Conservation (phyloP, 2,329 filamentous ascomycete species). For the Beauveria rudraprayagi region DNA sequence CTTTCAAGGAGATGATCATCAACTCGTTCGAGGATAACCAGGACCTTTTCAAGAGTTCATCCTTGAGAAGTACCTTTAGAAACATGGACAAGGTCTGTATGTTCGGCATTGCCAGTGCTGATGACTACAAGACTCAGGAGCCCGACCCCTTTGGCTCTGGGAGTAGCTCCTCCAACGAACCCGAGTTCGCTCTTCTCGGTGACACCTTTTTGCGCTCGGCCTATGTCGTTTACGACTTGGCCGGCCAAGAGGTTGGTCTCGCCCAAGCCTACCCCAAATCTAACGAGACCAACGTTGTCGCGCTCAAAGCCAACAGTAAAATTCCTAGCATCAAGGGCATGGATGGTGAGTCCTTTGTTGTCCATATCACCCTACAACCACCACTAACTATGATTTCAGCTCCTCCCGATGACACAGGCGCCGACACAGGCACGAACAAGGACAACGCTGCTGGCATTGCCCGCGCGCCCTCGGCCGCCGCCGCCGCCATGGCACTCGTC, state of each 20-base stretch:
- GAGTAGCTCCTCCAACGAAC: background rate
- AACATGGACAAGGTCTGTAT: slow-evolving; percentile 40
- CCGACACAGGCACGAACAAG: background rate
- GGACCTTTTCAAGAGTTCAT: slow-evolving; percentile 31
- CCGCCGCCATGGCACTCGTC: slow-evolving; percentile 11
- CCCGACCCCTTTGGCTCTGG: slow-evolving; percentile 12
- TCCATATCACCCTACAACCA: slow-evolving; percentile 2
- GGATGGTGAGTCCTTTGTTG: slow-evolving; percentile 26
- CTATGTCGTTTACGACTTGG: slow-evolving; percentile 49
- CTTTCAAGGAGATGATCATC: slow-evolving; percentile 46
- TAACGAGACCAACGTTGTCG: slow-evolving; percentile 35
- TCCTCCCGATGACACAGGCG: background rate
- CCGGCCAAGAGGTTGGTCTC: slow-evolving; percentile 41
- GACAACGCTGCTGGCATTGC: slow-evolving; percentile 2
- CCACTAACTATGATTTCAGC: background rate
- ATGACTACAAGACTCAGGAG: slow-evolving; percentile 23
- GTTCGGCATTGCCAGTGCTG: slow-evolving; percentile 44
- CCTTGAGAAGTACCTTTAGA: slow-evolving; percentile 24
- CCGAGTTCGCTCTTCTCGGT: slow-evolving; percentile 42
- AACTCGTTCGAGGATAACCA: slow-evolving; percentile 31
- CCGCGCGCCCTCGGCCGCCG: background rate
- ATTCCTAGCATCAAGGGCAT: slow-evolving; percentile 39
- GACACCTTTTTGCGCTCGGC: slow-evolving; percentile 51
- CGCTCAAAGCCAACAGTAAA: slow-evolving; percentile 31
- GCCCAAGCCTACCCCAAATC: slow-evolving; percentile 45